Evolutionary conservation across 495 filamentous ascomycete species (phyloP).

Genomic region (Penicillium ochrochloron): DNA sequence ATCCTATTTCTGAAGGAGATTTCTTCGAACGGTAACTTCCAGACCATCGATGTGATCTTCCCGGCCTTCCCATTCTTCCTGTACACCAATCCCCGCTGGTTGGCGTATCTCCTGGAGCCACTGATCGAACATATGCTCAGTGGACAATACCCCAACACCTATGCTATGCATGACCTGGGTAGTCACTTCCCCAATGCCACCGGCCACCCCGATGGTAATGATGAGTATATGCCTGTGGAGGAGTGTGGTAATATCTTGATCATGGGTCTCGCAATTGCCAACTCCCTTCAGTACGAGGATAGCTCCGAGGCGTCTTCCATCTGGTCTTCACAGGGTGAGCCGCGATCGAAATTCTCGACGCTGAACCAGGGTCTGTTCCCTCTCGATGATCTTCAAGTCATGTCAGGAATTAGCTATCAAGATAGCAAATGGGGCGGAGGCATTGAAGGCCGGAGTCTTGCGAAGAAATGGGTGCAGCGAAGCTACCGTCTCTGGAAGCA

Average conservation of each 20-base stretch:
- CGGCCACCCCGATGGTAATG: slow-evolving; percentile 82
- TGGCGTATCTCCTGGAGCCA: slow-evolving; percentile 88
- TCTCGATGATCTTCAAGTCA: slow-evolving; percentile 45
- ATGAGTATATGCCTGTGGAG: slow-evolving; percentile 98
- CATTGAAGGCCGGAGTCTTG: slow-evolving; percentile 50
- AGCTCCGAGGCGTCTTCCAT: slow-evolving; percentile 57
- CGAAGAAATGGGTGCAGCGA: slow-evolving; percentile 60
- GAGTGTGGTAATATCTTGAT: slow-evolving; percentile 97
- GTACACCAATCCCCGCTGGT: slow-evolving; percentile 91
- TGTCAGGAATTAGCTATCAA: slow-evolving; percentile 50
- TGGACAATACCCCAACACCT: slow-evolving; percentile 88
- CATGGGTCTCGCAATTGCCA: slow-evolving; percentile 86
- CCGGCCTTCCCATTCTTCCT: slow-evolving; percentile 93
- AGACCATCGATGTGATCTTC: slow-evolving; percentile 98
- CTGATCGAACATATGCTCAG: slow-evolving; percentile 89
- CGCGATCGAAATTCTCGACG: slow-evolving; percentile 19
- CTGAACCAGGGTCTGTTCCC: slow-evolving; percentile 43
- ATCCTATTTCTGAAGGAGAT: slow-evolving; percentile 95
- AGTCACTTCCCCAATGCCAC: slow-evolving; percentile 90
- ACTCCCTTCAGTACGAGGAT: slow-evolving; percentile 73
- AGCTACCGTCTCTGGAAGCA: slow-evolving; percentile 87
- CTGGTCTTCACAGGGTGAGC: slow-evolving; percentile 49
- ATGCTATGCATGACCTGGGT: slow-evolving; percentile 94
- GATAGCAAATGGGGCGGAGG: slow-evolving; percentile 60
- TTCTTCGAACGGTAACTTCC: slow-evolving; percentile 90